A percentile compares a stretch with the other conserved stretches of the same genome.
phyloP scores from a whole-genome alignment of 495 filamentous ascomycete genomes.

The Paragyromitra xinjiangensis region DNA sequence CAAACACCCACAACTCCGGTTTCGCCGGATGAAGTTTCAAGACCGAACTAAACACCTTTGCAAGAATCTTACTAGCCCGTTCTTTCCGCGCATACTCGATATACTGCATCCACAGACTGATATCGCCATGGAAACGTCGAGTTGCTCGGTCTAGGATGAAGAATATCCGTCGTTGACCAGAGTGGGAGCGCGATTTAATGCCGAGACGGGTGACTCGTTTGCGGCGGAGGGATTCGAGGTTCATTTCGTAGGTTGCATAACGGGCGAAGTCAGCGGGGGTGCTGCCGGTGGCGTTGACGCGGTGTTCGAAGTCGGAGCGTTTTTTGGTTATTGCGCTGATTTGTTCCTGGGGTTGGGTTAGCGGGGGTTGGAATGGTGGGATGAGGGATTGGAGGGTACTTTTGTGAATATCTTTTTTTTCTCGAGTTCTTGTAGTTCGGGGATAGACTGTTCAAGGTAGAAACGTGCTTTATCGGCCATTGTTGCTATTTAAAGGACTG shows the following conservation, averaged over 20 bases:
- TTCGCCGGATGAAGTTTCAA: constrained; percentile 86
- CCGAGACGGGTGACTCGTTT: constrained; percentile 83
- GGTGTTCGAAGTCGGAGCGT: constrained; percentile 92
- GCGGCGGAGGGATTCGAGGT: constrained; percentile 79
- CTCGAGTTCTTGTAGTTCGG: constrained; percentile 87
- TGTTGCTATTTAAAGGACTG: neutral
- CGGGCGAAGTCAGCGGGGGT: constrained; percentile 79
- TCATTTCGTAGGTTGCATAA: constrained; percentile 91
- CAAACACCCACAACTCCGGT: constrained; percentile 85
- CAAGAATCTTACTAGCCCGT: constrained; percentile 80
- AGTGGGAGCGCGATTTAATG: constrained; percentile 68
- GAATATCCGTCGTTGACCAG: constrained; percentile 84
- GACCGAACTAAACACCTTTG: constrained; percentile 76
- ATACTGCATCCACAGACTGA: constrained; percentile 91
- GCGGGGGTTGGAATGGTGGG: constrained; percentile 15
- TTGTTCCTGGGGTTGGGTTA: constrained; percentile 70
- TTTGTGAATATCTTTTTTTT: constrained; percentile 86
- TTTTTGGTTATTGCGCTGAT: constrained; percentile 86
- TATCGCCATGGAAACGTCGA: constrained; percentile 80
- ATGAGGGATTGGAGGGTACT: constrained; percentile 59
- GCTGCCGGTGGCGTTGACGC: constrained; percentile 80
- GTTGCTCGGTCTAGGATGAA: constrained; percentile 88
- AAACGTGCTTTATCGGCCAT: constrained; percentile 86
- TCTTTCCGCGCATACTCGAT: constrained; percentile 80
- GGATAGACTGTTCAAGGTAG: constrained; percentile 88